Conservation (phyloP, 2,329 filamentous ascomycete species). For the Alternaria novae-zelandiae region DNA sequence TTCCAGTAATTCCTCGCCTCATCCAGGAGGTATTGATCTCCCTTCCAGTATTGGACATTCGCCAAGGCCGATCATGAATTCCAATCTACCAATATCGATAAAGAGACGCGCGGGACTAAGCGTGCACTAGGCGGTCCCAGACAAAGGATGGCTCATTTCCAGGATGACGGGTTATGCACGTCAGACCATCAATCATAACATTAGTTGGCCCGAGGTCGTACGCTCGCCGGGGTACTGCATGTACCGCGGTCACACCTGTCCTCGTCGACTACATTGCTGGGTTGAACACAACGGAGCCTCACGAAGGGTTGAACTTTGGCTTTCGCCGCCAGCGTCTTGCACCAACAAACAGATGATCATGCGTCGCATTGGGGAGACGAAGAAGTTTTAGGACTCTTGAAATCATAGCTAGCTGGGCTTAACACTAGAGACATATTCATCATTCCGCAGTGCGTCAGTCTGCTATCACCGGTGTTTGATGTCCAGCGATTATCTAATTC, state of each 20-base stretch:
- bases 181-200: slow-evolving; percentile 21
- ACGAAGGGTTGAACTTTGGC: slow-evolving; percentile 12
- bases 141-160: slow-evolving; percentile 24
- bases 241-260: slow-evolving; percentile 21
- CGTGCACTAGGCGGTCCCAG: slow-evolving; percentile 13
- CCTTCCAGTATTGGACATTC: too few relatives aligned
- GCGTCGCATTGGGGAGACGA: neutral
- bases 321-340: slow-evolving; percentile 15
- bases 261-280: slow-evolving; percentile 5
- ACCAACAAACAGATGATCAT: neutral
- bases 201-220: slow-evolving; percentile 24
- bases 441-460: too few relatives aligned
- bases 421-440: too few relatives aligned
- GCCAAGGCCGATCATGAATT: too few relatives aligned
- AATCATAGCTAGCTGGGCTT: too few relatives aligned
- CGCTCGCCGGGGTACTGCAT: slow-evolving; percentile 18
- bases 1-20: too few relatives aligned
- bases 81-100: neutral
- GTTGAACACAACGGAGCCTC: slow-evolving; percentile 6
- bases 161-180: slow-evolving; percentile 1
- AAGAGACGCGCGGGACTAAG: slow-evolving; percentile 8
- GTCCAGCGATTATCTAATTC: neutral
- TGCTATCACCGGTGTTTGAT: too few relatives aligned
- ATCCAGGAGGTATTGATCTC: too few relatives aligned
- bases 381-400: too few relatives aligned